Percentiles rank a stretch among this genome's conserved stretches.
Conservation (phyloP, 1,284 basidiomycete species). For the Pholiota adiposa region DNA sequence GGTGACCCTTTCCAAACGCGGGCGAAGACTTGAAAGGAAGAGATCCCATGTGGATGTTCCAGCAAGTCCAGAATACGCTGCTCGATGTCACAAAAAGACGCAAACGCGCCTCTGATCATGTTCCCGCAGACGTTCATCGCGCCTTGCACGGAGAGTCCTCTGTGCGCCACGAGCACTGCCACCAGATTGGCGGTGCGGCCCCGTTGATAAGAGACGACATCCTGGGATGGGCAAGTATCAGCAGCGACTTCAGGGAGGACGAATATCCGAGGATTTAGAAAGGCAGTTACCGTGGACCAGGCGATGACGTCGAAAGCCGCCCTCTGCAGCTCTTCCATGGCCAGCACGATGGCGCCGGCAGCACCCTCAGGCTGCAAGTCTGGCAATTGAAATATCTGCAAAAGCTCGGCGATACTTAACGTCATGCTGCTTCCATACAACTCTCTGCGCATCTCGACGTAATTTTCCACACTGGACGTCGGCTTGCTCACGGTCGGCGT, state of each 20-base stretch:
- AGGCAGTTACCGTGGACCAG: not conserved
- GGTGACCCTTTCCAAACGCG: not conserved
- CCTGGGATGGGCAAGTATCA: not conserved
- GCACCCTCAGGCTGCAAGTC: constrained; percentile 13
- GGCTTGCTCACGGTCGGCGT: constrained; percentile 30
- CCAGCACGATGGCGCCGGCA: not conserved
- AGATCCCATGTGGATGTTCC: not conserved
- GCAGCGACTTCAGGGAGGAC: not conserved
- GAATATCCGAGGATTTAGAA: not conserved
- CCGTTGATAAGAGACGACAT: not conserved
- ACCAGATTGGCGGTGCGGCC: not conserved
- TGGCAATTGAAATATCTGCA: constrained; percentile 49
- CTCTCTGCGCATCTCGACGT: constrained; percentile 47
- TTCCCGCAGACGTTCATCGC: not conserved
- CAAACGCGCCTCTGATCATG: not conserved
- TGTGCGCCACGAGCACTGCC: constrained; percentile 1
- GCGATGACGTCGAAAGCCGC: not conserved
- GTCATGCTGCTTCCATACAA: constrained; percentile 53
- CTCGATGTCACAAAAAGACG: not conserved
- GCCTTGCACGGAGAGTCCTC: not conserved
- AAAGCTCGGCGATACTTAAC: constrained; percentile 58
- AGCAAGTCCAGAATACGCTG: not conserved
- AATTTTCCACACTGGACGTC: constrained; percentile 48
- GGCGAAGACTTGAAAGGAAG: not conserved
- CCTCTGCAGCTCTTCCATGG: not conserved